A percentile compares a stretch with the other conserved stretches of the same genome.
Evolutionary conservation across 768 basidiomycete genomes (phyloP).

Genomic region (Lactarius hatsudake): DNA sequence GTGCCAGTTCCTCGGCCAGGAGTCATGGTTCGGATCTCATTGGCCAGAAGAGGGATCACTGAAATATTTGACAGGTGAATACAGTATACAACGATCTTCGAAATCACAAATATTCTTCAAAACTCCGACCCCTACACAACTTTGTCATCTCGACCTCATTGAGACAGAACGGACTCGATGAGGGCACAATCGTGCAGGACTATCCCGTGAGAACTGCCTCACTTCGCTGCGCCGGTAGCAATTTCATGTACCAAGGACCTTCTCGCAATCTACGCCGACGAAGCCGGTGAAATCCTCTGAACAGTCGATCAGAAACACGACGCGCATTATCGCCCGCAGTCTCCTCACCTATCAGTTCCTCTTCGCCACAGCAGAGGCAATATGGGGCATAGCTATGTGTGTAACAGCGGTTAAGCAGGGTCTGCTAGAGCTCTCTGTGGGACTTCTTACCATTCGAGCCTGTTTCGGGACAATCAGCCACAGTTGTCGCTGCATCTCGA

Average conservation of each 20-base stretch:
- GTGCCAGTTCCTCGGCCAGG: not conserved
- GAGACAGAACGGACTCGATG: not conserved
- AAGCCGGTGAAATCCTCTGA: not conserved
- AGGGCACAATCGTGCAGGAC: not conserved
- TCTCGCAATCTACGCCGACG: not conserved
- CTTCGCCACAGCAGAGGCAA: slow-evolving; percentile 1
- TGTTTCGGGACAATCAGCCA: not conserved
- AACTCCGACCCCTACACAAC: not conserved
- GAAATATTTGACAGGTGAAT: not conserved
- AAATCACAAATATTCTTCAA: too few relatives aligned
- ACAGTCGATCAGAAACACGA: not conserved
- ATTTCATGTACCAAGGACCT: not conserved
- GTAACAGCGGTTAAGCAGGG: not conserved
- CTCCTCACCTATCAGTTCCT: slow-evolving; percentile 1
- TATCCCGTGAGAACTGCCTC: not conserved
- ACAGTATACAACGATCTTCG: not conserved
- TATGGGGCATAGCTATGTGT: not conserved
- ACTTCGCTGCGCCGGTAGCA: not conserved
- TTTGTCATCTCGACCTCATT: not conserved
- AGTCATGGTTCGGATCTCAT: not conserved
- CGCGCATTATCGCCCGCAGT: not conserved
- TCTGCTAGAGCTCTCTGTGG: not conserved
- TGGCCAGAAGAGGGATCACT: not conserved
- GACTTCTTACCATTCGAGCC: not conserved
- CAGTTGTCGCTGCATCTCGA: not conserved